These are phyloP conservation scores for Cladosporium halotolerans DNA, from an alignment of 2,329 filamentous ascomycete species.

Conservation along the genomic window DNA sequence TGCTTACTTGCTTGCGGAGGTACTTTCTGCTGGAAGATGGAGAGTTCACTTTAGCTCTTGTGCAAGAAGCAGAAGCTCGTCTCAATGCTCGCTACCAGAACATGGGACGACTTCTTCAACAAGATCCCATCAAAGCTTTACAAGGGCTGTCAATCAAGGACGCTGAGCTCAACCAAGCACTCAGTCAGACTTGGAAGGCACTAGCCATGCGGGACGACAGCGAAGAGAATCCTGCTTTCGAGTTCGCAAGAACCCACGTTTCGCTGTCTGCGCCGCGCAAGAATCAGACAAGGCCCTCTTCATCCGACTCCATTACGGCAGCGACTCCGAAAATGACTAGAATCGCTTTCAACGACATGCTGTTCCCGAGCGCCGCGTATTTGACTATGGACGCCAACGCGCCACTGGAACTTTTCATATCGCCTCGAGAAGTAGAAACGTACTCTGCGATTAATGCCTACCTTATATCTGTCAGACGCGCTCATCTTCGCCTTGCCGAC, in stretches of 20 bases:
- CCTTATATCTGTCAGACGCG: constrained; percentile 74
- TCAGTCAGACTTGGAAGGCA: constrained; percentile 72
- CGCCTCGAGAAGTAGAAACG: constrained; percentile 64
- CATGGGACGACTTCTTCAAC: constrained; percentile 48
- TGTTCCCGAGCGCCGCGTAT: constrained; percentile 69
- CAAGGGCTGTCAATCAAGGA: constrained; percentile 71
- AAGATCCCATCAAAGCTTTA: constrained; percentile 46
- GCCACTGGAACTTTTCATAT: constrained; percentile 82
- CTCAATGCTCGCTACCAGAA: constrained; percentile 66
- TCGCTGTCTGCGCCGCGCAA: constrained; percentile 57
- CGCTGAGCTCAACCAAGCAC: constrained; percentile 71
- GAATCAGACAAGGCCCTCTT: constrained; percentile 31
- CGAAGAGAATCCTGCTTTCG: constrained; percentile 41
- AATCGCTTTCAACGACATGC: constrained; percentile 66
- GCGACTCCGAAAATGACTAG: constrained; percentile 36
- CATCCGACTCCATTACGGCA: constrained; percentile 33
- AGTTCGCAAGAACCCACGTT: constrained; percentile 72
- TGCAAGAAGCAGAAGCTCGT: constrained; percentile 76
- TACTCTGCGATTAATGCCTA: constrained; percentile 88
- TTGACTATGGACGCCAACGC: constrained; percentile 68
- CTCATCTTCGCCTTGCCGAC: constrained; percentile 75
- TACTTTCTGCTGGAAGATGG: constrained; percentile 84
- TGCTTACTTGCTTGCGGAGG: constrained; percentile 69
- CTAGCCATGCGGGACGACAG: constrained; percentile 67
- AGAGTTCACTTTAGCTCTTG: constrained; percentile 84